Evolutionary conservation across 345 rosid genomes (phyloP), one percentile per base, ranked within the genome.

Genomic region (Syzygium jambos): DNA sequence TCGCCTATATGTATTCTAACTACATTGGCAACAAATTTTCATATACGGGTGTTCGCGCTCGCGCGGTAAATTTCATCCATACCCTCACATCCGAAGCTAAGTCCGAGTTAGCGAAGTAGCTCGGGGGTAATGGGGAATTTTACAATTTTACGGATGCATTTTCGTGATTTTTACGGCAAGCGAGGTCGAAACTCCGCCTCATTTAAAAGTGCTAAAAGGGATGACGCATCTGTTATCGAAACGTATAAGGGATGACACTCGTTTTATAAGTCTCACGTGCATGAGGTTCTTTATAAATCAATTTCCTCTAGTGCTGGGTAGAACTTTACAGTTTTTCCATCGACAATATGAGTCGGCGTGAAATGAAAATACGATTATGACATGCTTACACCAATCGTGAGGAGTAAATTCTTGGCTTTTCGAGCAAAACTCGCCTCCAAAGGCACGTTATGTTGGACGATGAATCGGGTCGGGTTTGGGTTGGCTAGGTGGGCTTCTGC

Each of bases 61-160:
- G 56, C 56, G 3, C 56, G 22, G 56, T 17, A 53, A 53, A 17
- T 53, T 17, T 16, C 22, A 30, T 16, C 34, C 43, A 2, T 16
- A 30, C 46, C 3, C 3, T 30, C 23, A 16, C 12, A 30, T 30
- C 78, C 4, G 34, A 68, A 68, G 7, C 2, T 15, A 16, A 68
- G 23, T 30, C 23, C 34, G 17, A 16, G 3, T 17, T 9, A 30
- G 23, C 1, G 1, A 7, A 30, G 2, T 68, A 17, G 78, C 78
- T 30, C 10, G 1, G 23, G 78, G 46, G 11, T 68, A 9, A 30
- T 7, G 46, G 46, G 34, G 78, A 68, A 68, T 30, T 16, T 68
- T 3, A 0, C 3, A 1, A 30, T 68, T 63, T 63, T 68, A 9
- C 0, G 0, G 21, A 4, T 30, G 4, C 12, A 68, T 68, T 68